Evolutionary conservation across 306 rosid genomes (phyloP).

Genomic region (Cicer bijugum): DNA sequence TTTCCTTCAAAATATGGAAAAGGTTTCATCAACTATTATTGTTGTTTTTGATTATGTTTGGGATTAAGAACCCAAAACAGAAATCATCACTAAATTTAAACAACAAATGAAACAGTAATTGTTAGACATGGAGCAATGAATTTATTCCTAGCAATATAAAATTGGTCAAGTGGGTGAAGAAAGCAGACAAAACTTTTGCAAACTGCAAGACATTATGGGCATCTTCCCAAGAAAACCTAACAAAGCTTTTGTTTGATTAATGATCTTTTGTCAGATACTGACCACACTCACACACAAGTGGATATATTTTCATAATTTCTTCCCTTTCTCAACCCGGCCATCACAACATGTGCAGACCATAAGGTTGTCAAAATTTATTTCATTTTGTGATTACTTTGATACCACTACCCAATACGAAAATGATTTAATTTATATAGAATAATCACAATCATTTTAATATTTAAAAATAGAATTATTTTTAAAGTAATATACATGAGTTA

Average conservation of each 20-base stretch:
- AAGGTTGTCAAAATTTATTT: slow-evolving; percentile 11
- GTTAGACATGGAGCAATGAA: no score
- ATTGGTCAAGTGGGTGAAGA: slow-evolving; percentile 12
- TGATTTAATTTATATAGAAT: no score
- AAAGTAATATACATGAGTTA: no score
- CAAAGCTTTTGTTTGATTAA: slow-evolving; percentile 34
- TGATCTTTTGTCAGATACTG: slow-evolving; percentile 36
- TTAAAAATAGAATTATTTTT: no score
- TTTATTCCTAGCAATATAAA: neutral
- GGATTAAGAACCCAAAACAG: no score
- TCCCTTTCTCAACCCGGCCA: slow-evolving; percentile 5
- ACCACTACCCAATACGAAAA: neutral
- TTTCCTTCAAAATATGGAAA: no score
- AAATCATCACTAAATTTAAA: no score
- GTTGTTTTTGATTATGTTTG: no score
- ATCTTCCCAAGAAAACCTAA: slow-evolving; percentile 36
- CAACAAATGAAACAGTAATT: no score
- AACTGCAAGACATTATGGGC: slow-evolving; percentile 38
- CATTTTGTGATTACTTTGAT: neutral
- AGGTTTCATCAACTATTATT: no score
- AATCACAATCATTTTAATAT: no score
- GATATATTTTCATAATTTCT: neutral
- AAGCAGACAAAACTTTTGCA: slow-evolving; percentile 43
- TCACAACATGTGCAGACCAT: slow-evolving; percentile 38
- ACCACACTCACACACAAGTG: slow-evolving; percentile 46